These are phyloP conservation scores for Neodidymelliopsis sp. DNA, from an alignment of 2,329 filamentous ascomycete genomes.

Conservation along the genomic window DNA sequence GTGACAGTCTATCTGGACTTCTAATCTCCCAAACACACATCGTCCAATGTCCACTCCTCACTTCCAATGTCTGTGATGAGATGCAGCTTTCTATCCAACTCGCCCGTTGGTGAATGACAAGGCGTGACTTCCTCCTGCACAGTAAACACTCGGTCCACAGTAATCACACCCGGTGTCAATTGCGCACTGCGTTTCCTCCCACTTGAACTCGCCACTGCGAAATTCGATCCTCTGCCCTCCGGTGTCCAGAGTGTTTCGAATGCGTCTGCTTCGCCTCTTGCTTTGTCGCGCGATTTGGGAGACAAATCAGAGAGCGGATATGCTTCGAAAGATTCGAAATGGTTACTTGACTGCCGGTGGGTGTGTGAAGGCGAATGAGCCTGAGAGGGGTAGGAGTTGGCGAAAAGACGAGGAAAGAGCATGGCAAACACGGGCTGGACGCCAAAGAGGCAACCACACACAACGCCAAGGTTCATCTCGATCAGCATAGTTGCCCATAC, in stretches of 20 bases:
- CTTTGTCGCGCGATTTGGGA: not conserved
- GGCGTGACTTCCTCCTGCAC: conserved; percentile 5
- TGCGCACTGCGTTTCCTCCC: not conserved
- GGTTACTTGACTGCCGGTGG: not conserved
- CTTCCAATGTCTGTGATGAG: not conserved
- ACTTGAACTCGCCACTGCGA: conserved; percentile 1
- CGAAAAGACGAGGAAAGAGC: conserved; percentile 38
- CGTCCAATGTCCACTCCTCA: conserved; percentile 1
- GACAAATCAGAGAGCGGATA: not conserved
- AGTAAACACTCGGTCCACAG: conserved; percentile 6
- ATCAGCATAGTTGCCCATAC: conserved; percentile 33
- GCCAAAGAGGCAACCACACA: conserved; percentile 42
- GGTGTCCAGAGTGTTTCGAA: conserved; percentile 7
- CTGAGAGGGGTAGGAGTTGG: not conserved
- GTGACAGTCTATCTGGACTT: too few relatives aligned
- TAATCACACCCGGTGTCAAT: conserved; percentile 2
- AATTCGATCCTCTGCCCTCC: conserved; percentile 4
- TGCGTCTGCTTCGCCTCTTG: not conserved
- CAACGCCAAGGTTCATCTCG: conserved; percentile 42
- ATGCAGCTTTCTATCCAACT: not conserved
- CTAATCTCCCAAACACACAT: not conserved
- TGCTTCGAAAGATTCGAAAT: not conserved
- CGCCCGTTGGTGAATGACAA: not conserved
- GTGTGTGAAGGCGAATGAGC: not conserved
- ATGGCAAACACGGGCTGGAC: conserved; percentile 42